Percentiles rank a stretch among this genome's conserved stretches.
Conservation (phyloP, 306 rosid species). For the Aeschynomene evenia region DNA sequence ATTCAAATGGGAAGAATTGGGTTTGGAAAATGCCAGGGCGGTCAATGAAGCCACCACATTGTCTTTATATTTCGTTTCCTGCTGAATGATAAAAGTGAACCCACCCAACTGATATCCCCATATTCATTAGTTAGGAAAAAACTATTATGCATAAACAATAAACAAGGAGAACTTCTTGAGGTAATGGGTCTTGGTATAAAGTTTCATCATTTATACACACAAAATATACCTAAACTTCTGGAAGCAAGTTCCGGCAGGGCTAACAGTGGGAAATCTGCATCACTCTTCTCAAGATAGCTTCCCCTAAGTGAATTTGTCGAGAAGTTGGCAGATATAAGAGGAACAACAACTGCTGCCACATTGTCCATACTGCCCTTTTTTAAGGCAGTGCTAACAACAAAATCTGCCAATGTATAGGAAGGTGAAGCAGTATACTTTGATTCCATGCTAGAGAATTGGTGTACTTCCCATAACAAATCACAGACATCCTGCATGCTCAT, state of each 20-base stretch:
- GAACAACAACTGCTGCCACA: conserved; percentile 86
- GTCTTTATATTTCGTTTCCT: conserved; percentile 3
- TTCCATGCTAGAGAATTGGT: conserved; percentile 33
- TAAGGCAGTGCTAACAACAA: conserved; percentile 65
- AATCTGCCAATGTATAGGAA: conserved; percentile 76
- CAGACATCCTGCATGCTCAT: conserved; percentile 82
- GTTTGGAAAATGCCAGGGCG: conserved; percentile 7
- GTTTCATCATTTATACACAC: conserved; percentile 23
- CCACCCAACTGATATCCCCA: conserved; percentile 9
- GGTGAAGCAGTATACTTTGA: conserved; percentile 57
- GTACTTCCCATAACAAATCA: conserved; percentile 86
- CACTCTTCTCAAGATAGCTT: conserved; percentile 48
- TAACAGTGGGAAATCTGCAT: conserved; percentile 31
- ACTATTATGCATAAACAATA: conserved; percentile 1
- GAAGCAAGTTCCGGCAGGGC: conserved; percentile 43
- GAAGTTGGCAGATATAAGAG: conserved; percentile 50
- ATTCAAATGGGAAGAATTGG: conserved; percentile 1
- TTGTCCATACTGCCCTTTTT: conserved; percentile 89
- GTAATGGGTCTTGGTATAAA: neutral
- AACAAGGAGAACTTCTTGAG: conserved; percentile 13
- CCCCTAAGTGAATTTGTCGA: conserved; percentile 37
- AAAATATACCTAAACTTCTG: conserved; percentile 55
- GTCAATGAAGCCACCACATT: neutral
- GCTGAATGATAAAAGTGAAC: conserved; percentile 7
- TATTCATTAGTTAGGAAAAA: conserved; percentile 14